These are phyloP conservation scores for Kwoniella shandongensis DNA, from an alignment of 768 basidiomycete genomes.

Conservation along the genomic window DNA sequence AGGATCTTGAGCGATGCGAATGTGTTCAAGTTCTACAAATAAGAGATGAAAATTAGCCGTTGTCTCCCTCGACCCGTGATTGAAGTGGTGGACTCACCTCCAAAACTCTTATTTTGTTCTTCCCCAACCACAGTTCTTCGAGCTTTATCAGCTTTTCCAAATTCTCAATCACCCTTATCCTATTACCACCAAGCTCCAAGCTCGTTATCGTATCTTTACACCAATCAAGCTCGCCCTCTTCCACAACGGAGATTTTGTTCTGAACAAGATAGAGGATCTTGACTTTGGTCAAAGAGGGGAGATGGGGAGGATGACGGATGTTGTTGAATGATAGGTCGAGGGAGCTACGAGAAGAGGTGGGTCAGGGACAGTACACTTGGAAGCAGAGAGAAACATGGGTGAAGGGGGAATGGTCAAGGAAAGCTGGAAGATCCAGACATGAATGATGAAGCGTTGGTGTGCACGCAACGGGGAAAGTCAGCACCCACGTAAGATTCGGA, in stretches of 20 bases:
- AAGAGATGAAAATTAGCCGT: background rate
- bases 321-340: constrained; percentile 96
- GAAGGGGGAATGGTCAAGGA: constrained; percentile 32
- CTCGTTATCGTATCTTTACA: constrained; percentile 66
- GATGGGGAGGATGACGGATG: constrained; percentile 59
- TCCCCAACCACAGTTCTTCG: constrained; percentile 94
- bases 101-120: constrained; percentile 90
- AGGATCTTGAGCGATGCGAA: constrained; percentile 77
- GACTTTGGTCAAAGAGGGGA: constrained; percentile 60
- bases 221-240: constrained; percentile 60
- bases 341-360: constrained; percentile 57
- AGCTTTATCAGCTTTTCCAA: constrained; percentile 75
- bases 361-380: background rate
- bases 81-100: constrained; percentile 71
- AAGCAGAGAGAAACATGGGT: too few species aligned
- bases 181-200: constrained; percentile 91
- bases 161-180: constrained; percentile 86
- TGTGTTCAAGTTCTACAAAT: constrained; percentile 64
- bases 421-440: background rate
- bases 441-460: background rate
- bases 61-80: constrained; percentile 3
- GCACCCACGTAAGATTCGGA: constrained; percentile 52
- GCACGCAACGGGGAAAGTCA: too few species aligned
- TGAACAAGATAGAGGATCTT: constrained; percentile 90
- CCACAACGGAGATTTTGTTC: constrained; percentile 84